Base-by-base conservation (phyloP, 2,329 filamentous ascomycete species). In the Neopestalotiopsis sp. region DNA sequence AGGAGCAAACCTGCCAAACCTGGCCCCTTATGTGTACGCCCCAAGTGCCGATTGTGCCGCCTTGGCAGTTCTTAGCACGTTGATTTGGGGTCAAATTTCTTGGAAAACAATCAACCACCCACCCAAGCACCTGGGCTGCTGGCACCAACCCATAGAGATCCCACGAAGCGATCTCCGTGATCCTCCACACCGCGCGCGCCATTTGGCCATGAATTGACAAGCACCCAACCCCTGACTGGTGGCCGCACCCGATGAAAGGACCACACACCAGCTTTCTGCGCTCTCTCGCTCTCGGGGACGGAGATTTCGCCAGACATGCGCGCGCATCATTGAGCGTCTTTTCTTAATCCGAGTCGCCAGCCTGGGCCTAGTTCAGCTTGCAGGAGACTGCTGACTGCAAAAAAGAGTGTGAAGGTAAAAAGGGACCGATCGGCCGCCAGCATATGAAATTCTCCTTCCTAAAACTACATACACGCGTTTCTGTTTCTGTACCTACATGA, bases 381-480 rank as follows among this genome's bases (percentile, higher is more conserved):
- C 45, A 52, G 45, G 45, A 24, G 34, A 38, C 34, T 1, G 34
- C 24, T 28, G 24, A 28, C 24, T 28, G 34, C 6, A 38, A 38
- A 38, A 17, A 52, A 52, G 45, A 52, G 45, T 52, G 45, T 52
- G 17, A 52, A 52, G 45, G 45, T 52, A 52, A 52, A 52, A 52
- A 52, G 45, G 20, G 6, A 52, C 20, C 45, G 5, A n/a, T 20
- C 20, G 45, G 12, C 30, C 30, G 17, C 14, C 24, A 28, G 24
- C 24, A 28, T 28, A 28, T 62, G 20, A 6, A 56, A 34, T 30
- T 62, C 59, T 62, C 59, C 59, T 62, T 62, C 59, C 59, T 62
- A 62, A 62, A 62, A 62, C 59, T 62, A 62, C 14, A 59, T 14
- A 59, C 30, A 59, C 17, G 10, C 59, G 45, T n/a, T n/a, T n/a